Base-by-base conservation (phyloP, 2,329 filamentous ascomycete genomes). In the Exophiala sideris region DNA sequence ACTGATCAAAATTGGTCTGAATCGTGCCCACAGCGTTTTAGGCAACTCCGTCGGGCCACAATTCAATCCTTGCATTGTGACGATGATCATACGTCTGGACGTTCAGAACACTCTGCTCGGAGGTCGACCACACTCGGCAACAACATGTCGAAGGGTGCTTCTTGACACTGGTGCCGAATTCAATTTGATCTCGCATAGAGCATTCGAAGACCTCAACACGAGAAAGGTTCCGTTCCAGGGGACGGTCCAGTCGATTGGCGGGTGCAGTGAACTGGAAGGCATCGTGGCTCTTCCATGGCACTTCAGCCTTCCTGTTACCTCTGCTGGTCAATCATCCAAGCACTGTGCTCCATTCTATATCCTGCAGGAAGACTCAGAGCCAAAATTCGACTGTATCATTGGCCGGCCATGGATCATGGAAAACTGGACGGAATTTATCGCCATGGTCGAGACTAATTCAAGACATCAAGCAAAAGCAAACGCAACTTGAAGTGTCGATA, bases 331-430 rank as follows among this genome's bases (percentile, higher is more conserved):
- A 20, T 44, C 38, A 36, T 35, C 16, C 20, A 20, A 39, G n/a
- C 39, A 60, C 46, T 24, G 45, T 50, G 51, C 50, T 18, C 32
- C 46, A 24, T 60, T 60, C 33, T 38, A 55, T 44, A 44, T 60
- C 16, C 39, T 60, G 41, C 48, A 51, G 10, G 39, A 35, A 20
- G 50, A 45, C 35, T 33, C 36, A 11, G 39, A 49, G 16, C 39
- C 59, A 3, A 48, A 41, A 39, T 62, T 62, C 46, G 59, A 62
- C 47, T 57, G 56, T 38, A 58, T 62, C 40, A 52, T 62, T 18
- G 57, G 59, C 18, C 48, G 48, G 10, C 54, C 49, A 18, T 62
- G 59, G 59, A 59, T 62, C 24, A 34, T 40, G n/a, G 46, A 56
- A n/a, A 50, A 62, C 47, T 56, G 48, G 51, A 14, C 18, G 14